Percentiles rank a stretch among this genome's conserved stretches.
phyloP scores from a whole-genome alignment of 1,284 basidiomycete species.

The Puccinia polysora region DNA sequence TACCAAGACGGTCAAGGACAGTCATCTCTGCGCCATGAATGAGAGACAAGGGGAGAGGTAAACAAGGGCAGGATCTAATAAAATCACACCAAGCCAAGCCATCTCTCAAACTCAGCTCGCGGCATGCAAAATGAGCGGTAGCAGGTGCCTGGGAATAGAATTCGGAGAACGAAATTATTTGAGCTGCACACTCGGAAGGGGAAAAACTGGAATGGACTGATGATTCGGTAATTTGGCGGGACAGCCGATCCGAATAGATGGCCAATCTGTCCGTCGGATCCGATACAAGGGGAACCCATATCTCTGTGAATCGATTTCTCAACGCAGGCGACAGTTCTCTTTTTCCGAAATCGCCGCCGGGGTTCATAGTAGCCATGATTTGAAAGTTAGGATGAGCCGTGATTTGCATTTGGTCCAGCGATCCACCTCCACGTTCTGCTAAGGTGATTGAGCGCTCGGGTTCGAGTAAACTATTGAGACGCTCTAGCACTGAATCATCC shows the following conservation, averaged over 20 bases:
- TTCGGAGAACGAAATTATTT: slow-evolving; percentile 71
- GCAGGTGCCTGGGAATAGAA: slow-evolving; percentile 70
- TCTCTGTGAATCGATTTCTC: slow-evolving; percentile 96
- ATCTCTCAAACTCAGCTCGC: slow-evolving; percentile 69
- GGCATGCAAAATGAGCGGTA: slow-evolving; percentile 59
- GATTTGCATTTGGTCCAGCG: slow-evolving; percentile 66
- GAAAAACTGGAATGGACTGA: neutral
- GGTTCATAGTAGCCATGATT: slow-evolving; percentile 97
- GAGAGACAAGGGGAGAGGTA: slow-evolving; percentile 48
- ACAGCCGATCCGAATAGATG: slow-evolving; percentile 74
- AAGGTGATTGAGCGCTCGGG: slow-evolving; percentile 82
- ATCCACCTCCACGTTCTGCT: slow-evolving; percentile 81
- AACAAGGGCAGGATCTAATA: slow-evolving; percentile 60
- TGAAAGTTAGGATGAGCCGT: slow-evolving; percentile 70
- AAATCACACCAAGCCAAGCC: slow-evolving; percentile 90
- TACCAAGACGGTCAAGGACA: slow-evolving; percentile 54
- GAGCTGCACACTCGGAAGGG: slow-evolving; percentile 62
- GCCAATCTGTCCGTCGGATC: slow-evolving; percentile 69
- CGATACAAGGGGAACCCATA: slow-evolving; percentile 91
- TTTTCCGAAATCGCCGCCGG: slow-evolving; percentile 98
- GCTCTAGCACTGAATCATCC: slow-evolving; percentile 95
- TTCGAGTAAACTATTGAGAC: slow-evolving; percentile 94
- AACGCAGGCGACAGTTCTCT: slow-evolving; percentile 96
- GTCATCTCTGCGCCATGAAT: slow-evolving; percentile 55
- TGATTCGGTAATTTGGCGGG: slow-evolving; percentile 45